These are phyloP conservation scores for Annona cherimola DNA, from an alignment of 164 flowering plant genomes.

Conservation along the genomic window DNA sequence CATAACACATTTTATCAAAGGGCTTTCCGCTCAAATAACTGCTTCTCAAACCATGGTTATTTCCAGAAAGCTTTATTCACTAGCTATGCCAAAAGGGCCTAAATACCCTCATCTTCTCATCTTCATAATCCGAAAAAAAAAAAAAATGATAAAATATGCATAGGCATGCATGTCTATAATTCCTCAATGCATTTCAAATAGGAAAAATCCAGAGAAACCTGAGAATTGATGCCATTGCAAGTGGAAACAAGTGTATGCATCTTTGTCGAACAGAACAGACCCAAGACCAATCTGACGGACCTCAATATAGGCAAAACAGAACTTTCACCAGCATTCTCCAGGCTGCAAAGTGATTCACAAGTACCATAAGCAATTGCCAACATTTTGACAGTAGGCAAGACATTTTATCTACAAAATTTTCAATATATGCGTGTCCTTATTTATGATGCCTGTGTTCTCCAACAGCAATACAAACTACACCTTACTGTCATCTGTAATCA, in stretches of 20 bases:
- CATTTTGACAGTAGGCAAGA: background rate
- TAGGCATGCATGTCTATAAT: background rate
- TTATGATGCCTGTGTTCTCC: background rate
- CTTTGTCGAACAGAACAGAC: constrained; percentile 37
- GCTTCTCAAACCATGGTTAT: too few species aligned
- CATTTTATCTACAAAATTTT: background rate
- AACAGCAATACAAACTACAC: background rate
- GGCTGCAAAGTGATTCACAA: constrained; percentile 41
- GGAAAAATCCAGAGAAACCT: constrained; percentile 36
- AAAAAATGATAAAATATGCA: background rate
- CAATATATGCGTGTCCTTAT: background rate
- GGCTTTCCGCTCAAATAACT: too few species aligned
- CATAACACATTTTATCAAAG: too few species aligned
- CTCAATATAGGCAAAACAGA: constrained; percentile 83
- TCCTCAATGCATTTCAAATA: background rate
- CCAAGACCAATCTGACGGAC: constrained; percentile 61
- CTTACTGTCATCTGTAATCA: background rate
- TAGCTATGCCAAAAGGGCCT: too few species aligned
- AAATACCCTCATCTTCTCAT: too few species aligned
- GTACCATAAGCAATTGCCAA: background rate
- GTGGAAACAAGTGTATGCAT: constrained; percentile 31
- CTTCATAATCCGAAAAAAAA: too few species aligned
- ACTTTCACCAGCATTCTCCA: constrained; percentile 89
- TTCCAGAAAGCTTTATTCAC: too few species aligned
- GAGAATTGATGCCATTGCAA: constrained; percentile 32